Evolutionary conservation across 208 protist species (phyloP).

Genomic region (Acanthamoeba healyi): DNA sequence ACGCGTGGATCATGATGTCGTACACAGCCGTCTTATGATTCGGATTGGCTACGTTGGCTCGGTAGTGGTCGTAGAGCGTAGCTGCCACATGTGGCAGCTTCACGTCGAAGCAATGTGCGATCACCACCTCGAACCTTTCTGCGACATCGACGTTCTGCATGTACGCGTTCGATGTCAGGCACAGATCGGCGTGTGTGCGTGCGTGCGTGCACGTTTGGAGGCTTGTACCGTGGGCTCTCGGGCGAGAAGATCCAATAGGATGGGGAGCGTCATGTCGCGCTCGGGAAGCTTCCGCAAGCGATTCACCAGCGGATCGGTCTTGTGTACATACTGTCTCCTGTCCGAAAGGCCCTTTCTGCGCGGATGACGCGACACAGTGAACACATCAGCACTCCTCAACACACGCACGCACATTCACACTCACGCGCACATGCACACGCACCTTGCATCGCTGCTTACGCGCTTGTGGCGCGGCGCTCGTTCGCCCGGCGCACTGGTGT

Average conservation of each 20-base stretch:
- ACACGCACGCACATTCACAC: too few species aligned
- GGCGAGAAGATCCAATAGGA: not conserved
- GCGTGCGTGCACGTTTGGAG: not conserved
- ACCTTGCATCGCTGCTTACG: too few species aligned
- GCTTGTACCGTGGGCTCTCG: not conserved
- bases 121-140: not conserved
- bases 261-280: not conserved
- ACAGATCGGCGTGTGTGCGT: not conserved
- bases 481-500: too few species aligned
- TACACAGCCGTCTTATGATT: not conserved
- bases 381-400: too few species aligned
- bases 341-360: too few species aligned
- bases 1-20: not conserved
- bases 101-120: not conserved
- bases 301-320: not conserved
- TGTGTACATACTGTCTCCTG: too few species aligned
- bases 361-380: too few species aligned
- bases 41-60: not conserved
- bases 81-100: not conserved
- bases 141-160: not conserved
- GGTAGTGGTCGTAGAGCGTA: not conserved
- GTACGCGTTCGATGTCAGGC: not conserved
- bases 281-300: not conserved
- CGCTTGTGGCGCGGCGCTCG: too few species aligned
- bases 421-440: too few species aligned